Percentiles rank a stretch among this genome's conserved stretches.
Evolutionary conservation across 768 basidiomycete genomes (phyloP).

Genomic region (Lactifluus volemus): DNA sequence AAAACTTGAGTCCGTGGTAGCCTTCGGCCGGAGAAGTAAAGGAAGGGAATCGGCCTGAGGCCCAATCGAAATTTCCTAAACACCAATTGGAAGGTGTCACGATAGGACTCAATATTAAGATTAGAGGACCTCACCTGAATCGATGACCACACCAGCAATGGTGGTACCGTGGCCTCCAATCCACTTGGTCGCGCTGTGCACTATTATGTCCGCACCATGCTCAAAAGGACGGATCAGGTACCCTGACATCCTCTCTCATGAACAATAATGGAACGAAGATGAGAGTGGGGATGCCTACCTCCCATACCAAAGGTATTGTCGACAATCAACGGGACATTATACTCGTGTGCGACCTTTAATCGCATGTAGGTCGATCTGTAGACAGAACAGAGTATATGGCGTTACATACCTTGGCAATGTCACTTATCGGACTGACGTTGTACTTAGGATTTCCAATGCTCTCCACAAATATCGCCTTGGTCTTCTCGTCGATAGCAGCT

Average conservation of each 20-base stretch:
- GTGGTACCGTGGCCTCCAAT: slow-evolving; percentile 76
- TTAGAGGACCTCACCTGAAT: slow-evolving; percentile 41
- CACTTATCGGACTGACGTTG: slow-evolving; percentile 55
- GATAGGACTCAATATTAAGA: not conserved
- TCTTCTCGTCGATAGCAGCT: slow-evolving; percentile 65
- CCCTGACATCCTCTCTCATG: slow-evolving; percentile 16
- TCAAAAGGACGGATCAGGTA: slow-evolving; percentile 65
- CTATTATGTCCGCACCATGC: slow-evolving; percentile 71
- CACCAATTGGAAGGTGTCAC: not conserved
- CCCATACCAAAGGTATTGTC: slow-evolving; percentile 77
- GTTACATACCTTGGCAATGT: slow-evolving; percentile 50
- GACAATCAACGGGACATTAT: slow-evolving; percentile 69
- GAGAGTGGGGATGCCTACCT: slow-evolving; percentile 29
- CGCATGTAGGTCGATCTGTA: not conserved
- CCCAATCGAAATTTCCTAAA: slow-evolving; percentile 66
- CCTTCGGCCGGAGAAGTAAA: slow-evolving; percentile 71
- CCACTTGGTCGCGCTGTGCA: slow-evolving; percentile 81
- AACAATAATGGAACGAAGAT: not conserved
- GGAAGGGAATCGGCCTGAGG: slow-evolving; percentile 59
- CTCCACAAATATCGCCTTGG: slow-evolving; percentile 70
- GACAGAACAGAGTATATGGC: not conserved
- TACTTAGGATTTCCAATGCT: slow-evolving; percentile 74
- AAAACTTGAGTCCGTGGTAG: slow-evolving; percentile 63
- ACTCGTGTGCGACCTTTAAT: slow-evolving; percentile 54
- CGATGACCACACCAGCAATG: slow-evolving; percentile 68